phyloP scores from a whole-genome alignment of 2,329 filamentous ascomycete genomes.

The Neofusicoccum sp. region DNA sequence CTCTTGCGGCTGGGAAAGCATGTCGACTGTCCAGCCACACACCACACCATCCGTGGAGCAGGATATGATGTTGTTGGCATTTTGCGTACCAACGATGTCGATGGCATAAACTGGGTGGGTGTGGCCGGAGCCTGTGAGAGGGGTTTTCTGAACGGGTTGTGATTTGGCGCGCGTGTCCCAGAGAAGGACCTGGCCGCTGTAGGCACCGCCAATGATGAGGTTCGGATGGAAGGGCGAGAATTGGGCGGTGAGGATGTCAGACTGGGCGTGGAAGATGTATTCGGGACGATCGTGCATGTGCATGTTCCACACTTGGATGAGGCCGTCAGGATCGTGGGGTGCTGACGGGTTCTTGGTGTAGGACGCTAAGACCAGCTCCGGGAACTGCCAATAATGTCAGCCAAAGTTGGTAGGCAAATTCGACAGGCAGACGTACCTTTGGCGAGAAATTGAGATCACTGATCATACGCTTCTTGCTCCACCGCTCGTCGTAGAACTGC shows the following conservation, averaged over 20 bases:
- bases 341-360: slow-evolving; percentile 98
- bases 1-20: slow-evolving; percentile 95
- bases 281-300: slow-evolving; percentile 93
- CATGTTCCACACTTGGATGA: slow-evolving; percentile 95
- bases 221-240: slow-evolving; percentile 99
- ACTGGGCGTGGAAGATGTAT: slow-evolving; percentile 94
- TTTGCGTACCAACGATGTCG: slow-evolving; percentile 94
- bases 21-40: slow-evolving; percentile 96
- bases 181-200: slow-evolving; percentile 91
- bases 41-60: slow-evolving; percentile 95
- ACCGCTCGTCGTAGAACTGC: slow-evolving; percentile 92
- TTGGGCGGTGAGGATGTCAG: slow-evolving; percentile 89
- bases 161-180: slow-evolving; percentile 92
- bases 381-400: slow-evolving; percentile 56
- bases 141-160: slow-evolving; percentile 88
- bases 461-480: slow-evolving; percentile 97
- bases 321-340: slow-evolving; percentile 86
- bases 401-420: neutral
- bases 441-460: slow-evolving; percentile 93
- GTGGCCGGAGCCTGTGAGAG: slow-evolving; percentile 89
- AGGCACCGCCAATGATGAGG: slow-evolving; percentile 91
- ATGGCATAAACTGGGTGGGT: slow-evolving; percentile 96
- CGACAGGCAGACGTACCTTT: slow-evolving; percentile 55
- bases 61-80: slow-evolving; percentile 97
- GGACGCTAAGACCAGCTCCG: slow-evolving; percentile 85